Conservation (phyloP, 306 rosid species). For the Begonia loranthoides region DNA sequence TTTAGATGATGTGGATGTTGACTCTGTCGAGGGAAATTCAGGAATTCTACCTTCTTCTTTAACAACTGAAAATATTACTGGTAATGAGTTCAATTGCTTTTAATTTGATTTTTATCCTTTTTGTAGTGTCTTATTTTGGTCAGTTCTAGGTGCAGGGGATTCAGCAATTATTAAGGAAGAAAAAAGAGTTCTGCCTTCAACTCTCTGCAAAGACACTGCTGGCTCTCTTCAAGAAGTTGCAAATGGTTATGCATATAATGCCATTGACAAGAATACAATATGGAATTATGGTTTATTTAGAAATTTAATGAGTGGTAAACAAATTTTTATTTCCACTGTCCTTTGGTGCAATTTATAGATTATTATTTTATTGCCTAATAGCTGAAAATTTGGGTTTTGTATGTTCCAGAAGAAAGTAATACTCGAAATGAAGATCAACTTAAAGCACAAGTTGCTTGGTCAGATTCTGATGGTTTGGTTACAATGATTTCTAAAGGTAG, state of each 20-base stretch:
- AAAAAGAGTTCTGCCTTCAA: conserved; percentile 9
- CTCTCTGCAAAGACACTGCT: conserved; percentile 11
- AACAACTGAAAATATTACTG: neutral
- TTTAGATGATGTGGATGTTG: neutral
- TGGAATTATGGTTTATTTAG: conserved; percentile 17
- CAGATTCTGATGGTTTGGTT: conserved; percentile 9
- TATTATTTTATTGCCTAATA: neutral
- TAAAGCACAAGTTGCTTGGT: neutral
- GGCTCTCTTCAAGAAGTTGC: conserved; percentile 11
- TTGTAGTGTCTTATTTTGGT: no score
- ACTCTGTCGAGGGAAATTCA: neutral
- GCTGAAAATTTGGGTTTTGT: conserved; percentile 3
- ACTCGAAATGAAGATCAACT: conserved; percentile 9
- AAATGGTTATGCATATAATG: conserved; percentile 8
- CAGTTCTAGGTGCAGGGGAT: no score
- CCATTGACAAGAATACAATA: conserved; percentile 10
- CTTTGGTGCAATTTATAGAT: neutral
- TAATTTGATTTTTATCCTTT: neutral
- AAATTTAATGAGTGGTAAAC: conserved; percentile 18
- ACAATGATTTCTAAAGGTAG: conserved; percentile 13
- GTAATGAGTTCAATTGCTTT: neutral
- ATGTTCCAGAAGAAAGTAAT: conserved; percentile 13
- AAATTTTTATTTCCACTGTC: neutral
- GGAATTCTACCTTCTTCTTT: neutral
- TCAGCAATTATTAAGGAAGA: neutral